Conservation (phyloP, 257 asterid genomes). For the Plantago major region DNA sequence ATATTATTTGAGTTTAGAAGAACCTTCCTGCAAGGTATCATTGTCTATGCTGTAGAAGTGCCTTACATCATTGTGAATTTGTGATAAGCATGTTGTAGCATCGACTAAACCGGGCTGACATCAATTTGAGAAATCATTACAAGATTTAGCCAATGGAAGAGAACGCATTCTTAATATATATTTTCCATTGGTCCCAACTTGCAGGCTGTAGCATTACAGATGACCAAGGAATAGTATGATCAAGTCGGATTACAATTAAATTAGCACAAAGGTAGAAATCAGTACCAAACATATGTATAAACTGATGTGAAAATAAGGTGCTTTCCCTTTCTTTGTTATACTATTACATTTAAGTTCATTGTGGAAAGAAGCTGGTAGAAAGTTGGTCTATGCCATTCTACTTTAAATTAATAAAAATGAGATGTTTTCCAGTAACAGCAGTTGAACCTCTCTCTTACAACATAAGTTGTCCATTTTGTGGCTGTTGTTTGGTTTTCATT, state of each 20-base stretch:
- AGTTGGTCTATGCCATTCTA: neutral
- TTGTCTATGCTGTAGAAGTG: too few species aligned
- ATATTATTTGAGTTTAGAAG: neutral
- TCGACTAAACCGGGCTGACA: too few species aligned
- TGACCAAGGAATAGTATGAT: conserved; percentile 15
- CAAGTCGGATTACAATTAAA: conserved; percentile 2
- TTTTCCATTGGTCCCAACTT: neutral
- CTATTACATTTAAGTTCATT: neutral
- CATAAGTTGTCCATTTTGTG: neutral
- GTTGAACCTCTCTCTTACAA: too few species aligned
- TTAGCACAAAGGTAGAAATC: neutral
- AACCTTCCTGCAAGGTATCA: too few species aligned
- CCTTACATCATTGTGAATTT: too few species aligned
- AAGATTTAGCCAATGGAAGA: too few species aligned
- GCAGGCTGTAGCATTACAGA: neutral
- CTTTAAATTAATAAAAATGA: neutral
- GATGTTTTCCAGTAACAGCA: neutral
- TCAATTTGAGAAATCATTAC: too few species aligned
- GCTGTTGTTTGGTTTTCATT: conserved; percentile 2
- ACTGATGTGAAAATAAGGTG: neutral
- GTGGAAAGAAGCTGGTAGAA: neutral
- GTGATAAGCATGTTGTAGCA: too few species aligned
- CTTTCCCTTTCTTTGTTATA: neutral
- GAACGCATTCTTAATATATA: too few species aligned
- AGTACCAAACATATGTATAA: neutral